Evolutionary conservation across 192 early-diverging fungal species (phyloP), one percentile per base, ranked within the genome.

Genomic region (Entomortierella beljakovae): DNA sequence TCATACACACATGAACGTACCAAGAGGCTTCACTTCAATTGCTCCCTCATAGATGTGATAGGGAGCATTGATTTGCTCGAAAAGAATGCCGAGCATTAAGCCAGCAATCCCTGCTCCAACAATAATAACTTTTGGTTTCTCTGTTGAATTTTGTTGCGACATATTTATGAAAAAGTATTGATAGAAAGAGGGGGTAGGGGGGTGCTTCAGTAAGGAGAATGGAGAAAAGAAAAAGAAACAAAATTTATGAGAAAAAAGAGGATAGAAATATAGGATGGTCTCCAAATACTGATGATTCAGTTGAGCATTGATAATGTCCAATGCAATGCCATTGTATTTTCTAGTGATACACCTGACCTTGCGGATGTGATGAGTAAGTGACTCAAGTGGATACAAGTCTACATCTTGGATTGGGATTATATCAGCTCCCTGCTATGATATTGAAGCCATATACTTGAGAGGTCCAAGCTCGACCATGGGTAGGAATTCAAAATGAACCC

Each of bases 401-500:
- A 40, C 88, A 38, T 40, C 61, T 13, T 91, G 86, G 85, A 54
- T 91, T 10, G 91, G 90, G 90, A 33, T 62, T 10, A 66, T 87
- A 9, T 89, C 87, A 22, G 88, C 90, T 3, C 90, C 88, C 18
- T 72, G 90, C 25, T 91, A 86, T 80, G 84, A 82, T 3, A 86
- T 91, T 60, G 90, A 91, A 51, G 84, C 90, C 18, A 75, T 84
- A 15, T 91, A 85, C 57, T 52, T 91, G 43, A 73, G 90, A 91
- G 60, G 57, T 89, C 11, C 46, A 70, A 16, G 80, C 84, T 6
- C 35, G 80, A 48, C 55, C 61, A 3, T 86, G 70, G 76, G 28
- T 62, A 20, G 82, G 81, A 56, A 86, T 79, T 43, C n/a, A 49
- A 31, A 58, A 26, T 16, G 53, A 34, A n/a, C 57, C 59, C 13